Percentiles rank a stretch among this genome's conserved stretches.
Evolutionary conservation across 371 early-diverging fungal genomes (phyloP).

Genomic region (Mortierella sp.): DNA sequence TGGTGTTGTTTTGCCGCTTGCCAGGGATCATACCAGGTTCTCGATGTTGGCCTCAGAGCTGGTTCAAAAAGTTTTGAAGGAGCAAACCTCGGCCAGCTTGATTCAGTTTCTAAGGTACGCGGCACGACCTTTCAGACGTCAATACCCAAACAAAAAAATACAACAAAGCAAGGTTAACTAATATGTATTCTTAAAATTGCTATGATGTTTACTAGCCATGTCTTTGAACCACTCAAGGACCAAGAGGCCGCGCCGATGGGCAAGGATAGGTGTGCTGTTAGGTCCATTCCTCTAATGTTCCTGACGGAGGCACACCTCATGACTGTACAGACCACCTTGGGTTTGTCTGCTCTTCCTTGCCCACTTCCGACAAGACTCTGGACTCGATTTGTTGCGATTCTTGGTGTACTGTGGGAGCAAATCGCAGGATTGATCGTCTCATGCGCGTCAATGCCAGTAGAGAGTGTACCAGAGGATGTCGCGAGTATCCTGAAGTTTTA

Average conservation of each 20-base stretch:
- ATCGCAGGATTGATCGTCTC: not conserved
- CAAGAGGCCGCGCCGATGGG: not conserved
- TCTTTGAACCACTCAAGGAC: slow-evolving; percentile 11
- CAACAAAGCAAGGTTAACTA: not conserved
- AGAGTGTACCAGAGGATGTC: not conserved
- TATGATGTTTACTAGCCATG: slow-evolving; percentile 6
- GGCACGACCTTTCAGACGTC: not conserved
- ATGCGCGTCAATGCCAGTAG: not conserved
- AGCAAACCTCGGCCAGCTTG: slow-evolving; percentile 28
- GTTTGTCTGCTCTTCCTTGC: slow-evolving; percentile 30
- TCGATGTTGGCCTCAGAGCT: slow-evolving; percentile 39
- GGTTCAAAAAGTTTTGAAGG: slow-evolving; percentile 37
- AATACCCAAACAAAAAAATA: not conserved
- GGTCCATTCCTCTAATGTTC: slow-evolving; percentile 19
- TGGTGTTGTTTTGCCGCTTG: slow-evolving; percentile 25
- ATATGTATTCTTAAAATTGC: not conserved
- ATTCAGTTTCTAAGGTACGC: slow-evolving; percentile 40
- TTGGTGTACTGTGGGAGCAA: slow-evolving; percentile 26
- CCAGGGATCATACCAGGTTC: slow-evolving; percentile 2
- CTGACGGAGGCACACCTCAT: slow-evolving; percentile 31
- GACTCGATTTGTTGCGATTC: slow-evolving; percentile 18
- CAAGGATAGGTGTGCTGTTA: not conserved
- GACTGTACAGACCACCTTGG: slow-evolving; percentile 17
- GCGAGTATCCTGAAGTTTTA: slow-evolving; percentile 22
- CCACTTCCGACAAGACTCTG: slow-evolving; percentile 46